Conservation (phyloP, 2,329 filamentous ascomycete genomes). For the Colletotrichum cuscutae region DNA sequence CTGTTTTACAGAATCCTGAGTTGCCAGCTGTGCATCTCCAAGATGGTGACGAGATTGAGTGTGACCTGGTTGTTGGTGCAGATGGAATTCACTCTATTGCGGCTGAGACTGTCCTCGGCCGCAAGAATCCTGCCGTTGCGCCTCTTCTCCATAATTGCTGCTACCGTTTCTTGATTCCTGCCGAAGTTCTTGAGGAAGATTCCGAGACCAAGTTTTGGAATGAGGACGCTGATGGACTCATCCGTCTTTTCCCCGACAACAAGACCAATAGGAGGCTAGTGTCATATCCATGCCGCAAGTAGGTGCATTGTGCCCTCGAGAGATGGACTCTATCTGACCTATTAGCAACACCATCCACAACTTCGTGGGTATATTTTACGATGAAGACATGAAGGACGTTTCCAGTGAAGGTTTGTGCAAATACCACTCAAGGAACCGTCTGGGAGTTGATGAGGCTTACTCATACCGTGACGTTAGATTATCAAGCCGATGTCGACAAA, state of each 20-base stretch:
- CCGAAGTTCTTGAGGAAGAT: constrained; percentile 43
- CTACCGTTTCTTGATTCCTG: constrained; percentile 49
- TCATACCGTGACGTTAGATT: not conserved
- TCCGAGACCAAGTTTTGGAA: constrained; percentile 44
- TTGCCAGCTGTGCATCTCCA: constrained; percentile 42
- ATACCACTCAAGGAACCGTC: no score
- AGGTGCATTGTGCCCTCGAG: not conserved
- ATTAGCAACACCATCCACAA: constrained; percentile 46
- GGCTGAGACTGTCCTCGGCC: constrained; percentile 41
- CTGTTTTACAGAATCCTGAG: constrained; percentile 36
- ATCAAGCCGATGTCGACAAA: constrained; percentile 39
- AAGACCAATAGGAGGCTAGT: constrained; percentile 41
- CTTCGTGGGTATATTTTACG: constrained; percentile 46
- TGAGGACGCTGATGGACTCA: constrained; percentile 37
- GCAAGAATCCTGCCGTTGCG: constrained; percentile 39
- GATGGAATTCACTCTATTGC: constrained; percentile 54
- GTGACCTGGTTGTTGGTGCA: constrained; percentile 55
- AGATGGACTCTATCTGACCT: not conserved
- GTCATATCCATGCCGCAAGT: constrained; percentile 47
- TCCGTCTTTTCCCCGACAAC: constrained; percentile 18
- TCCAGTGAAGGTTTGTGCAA: constrained; percentile 22
- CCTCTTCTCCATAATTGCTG: constrained; percentile 45
- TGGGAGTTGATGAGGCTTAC: not conserved
- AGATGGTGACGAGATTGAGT: constrained; percentile 41
- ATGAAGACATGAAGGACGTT: constrained; percentile 35